Evolutionary conservation across 2,329 filamentous ascomycete genomes (phyloP).

Genomic region (Neonectria ditissima): DNA sequence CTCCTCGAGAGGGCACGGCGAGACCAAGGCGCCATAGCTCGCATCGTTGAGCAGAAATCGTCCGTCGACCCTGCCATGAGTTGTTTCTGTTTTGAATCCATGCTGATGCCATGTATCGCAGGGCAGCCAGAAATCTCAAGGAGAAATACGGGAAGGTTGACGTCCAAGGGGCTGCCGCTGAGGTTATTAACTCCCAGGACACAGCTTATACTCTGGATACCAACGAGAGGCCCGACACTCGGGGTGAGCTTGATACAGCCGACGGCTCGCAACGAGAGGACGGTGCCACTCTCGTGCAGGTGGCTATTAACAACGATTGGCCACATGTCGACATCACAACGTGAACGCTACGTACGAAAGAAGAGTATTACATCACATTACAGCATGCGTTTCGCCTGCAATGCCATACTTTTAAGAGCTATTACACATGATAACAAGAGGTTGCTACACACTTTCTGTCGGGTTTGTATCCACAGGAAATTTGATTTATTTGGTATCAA

Average conservation of each 20-base stretch:
- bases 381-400: no score
- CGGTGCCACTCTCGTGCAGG: neutral
- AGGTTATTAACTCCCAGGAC: neutral
- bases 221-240: neutral
- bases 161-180: neutral
- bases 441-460: no score
- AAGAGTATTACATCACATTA: no score
- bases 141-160: no score
- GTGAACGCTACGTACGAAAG: neutral
- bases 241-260: neutral
- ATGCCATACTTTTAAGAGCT: no score
- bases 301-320: neutral
- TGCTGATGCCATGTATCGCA: neutral
- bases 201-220: neutral
- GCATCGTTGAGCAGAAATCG: neutral
- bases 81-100: neutral
- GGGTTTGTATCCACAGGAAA: neutral
- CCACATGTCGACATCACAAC: neutral
- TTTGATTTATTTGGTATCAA: slow-evolving; percentile 3
- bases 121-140: no score
- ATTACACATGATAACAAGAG: no score
- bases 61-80: neutral
- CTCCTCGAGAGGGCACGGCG: neutral
- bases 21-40: neutral
- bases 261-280: neutral